Conservation (phyloP, 2,329 filamentous ascomycete genomes). For the Scytalidium sp. region DNA sequence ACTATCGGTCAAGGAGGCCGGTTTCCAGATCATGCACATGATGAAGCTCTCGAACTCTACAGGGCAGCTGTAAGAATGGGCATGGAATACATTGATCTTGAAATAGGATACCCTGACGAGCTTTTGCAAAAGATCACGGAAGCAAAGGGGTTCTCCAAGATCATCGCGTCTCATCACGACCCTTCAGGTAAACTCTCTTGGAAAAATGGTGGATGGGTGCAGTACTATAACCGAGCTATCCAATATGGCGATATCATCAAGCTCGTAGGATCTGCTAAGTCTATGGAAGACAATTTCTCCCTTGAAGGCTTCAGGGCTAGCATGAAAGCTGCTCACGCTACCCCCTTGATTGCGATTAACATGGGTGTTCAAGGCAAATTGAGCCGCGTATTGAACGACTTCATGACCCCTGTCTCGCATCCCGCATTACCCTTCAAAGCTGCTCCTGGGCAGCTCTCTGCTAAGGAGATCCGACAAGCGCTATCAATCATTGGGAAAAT, state of each 20-base stretch:
- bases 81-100: slow-evolving; percentile 89
- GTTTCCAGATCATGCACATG: slow-evolving; percentile 74
- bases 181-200: slow-evolving; percentile 76
- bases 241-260: slow-evolving; percentile 94
- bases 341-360: slow-evolving; percentile 92
- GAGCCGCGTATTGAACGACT: slow-evolving; percentile 84
- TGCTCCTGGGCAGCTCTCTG: slow-evolving; percentile 89
- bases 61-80: slow-evolving; percentile 75
- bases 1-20: slow-evolving; percentile 82
- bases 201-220: slow-evolving; percentile 89
- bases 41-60: slow-evolving; percentile 74
- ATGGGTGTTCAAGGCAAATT: slow-evolving; percentile 89
- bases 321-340: slow-evolving; percentile 69
- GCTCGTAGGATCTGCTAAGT: slow-evolving; percentile 77
- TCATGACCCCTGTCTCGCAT: slow-evolving; percentile 94
- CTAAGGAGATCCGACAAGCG: slow-evolving; percentile 79
- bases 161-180: slow-evolving; percentile 97
- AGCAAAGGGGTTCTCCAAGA: slow-evolving; percentile 66
- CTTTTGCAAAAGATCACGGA: slow-evolving; percentile 68
- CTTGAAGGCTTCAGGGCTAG: slow-evolving; percentile 77
- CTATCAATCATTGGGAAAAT: slow-evolving; percentile 78
- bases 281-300: slow-evolving; percentile 81
- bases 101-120: slow-evolving; percentile 80
- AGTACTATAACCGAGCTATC: slow-evolving; percentile 84
- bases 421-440: slow-evolving; percentile 87